Evolutionary conservation across 1,139 yeast species (phyloP).

Genomic region (Taphrina betulina): DNA sequence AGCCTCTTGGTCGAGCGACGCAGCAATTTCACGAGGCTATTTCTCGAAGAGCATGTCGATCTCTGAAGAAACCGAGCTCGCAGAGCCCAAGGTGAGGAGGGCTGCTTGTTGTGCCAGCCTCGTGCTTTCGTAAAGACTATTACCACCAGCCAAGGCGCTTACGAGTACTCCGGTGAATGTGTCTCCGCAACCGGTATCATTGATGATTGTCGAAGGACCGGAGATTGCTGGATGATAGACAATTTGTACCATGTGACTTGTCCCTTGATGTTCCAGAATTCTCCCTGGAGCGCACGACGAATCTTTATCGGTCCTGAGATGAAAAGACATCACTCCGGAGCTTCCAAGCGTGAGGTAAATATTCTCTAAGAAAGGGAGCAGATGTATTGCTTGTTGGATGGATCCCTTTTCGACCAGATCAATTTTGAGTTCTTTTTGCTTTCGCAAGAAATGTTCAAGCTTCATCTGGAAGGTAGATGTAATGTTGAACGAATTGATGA

Average conservation of each 20-base stretch:
- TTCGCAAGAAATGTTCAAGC: slow-evolving; percentile 43
- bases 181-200: slow-evolving; percentile 74
- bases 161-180: slow-evolving; percentile 57
- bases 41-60: background rate
- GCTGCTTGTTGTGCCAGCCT: slow-evolving; percentile 23
- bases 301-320: slow-evolving; percentile 41
- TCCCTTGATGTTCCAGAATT: slow-evolving; percentile 16
- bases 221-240: slow-evolving; percentile 55
- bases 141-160: slow-evolving; percentile 40
- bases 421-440: slow-evolving; percentile 41
- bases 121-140: background rate
- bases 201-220: slow-evolving; percentile 43
- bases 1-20: too few species aligned
- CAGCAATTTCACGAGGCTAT: too few species aligned
- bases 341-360: slow-evolving; percentile 66
- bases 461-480: slow-evolving; percentile 51
- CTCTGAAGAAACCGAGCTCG: background rate
- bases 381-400: slow-evolving; percentile 66
- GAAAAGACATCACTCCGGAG: slow-evolving; percentile 59
- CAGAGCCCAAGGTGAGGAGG: slow-evolving; percentile 5
- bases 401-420: slow-evolving; percentile 51
- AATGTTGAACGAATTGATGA: slow-evolving; percentile 61
- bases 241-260: slow-evolving; percentile 54
- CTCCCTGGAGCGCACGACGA: too few species aligned
- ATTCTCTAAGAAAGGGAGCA: slow-evolving; percentile 71